Conservation (phyloP, 441 rosid genomes). For the Euphorbia celastroides region DNA sequence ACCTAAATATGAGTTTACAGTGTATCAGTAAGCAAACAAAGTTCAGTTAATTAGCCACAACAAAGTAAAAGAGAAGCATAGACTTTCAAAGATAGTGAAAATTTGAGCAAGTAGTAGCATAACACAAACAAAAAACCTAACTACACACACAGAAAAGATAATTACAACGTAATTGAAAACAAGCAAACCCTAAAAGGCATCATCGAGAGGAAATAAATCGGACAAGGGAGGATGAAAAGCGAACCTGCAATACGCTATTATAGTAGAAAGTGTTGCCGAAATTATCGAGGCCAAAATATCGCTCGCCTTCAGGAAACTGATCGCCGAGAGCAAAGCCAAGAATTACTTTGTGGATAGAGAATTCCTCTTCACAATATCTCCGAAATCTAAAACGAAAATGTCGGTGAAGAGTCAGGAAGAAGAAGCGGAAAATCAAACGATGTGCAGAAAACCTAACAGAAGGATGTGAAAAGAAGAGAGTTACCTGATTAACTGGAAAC, state of each 20-base stretch:
- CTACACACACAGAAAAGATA: background rate
- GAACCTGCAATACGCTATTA: constrained; percentile 94
- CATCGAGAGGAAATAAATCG: background rate
- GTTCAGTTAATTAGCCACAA: background rate
- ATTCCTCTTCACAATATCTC: too few relatives aligned
- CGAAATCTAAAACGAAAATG: too few relatives aligned
- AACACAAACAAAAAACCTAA: background rate
- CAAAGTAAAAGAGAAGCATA: background rate
- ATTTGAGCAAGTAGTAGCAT: background rate
- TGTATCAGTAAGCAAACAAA: too few relatives aligned
- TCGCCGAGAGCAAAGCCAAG: constrained; percentile 99
- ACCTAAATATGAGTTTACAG: too few relatives aligned
- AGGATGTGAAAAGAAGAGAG: too few relatives aligned
- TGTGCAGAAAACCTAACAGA: too few relatives aligned
- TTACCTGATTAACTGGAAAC: too few relatives aligned
- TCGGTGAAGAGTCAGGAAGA: too few relatives aligned
- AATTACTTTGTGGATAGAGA: too few relatives aligned
- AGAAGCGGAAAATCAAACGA: too few relatives aligned
- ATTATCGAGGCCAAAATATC: constrained; percentile 96
- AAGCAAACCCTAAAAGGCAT: background rate
- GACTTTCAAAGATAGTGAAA: background rate
- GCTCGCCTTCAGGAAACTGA: constrained; percentile 98
- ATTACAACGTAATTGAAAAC: background rate
- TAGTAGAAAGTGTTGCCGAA: constrained; percentile 98
- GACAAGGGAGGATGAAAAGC: background rate